These are phyloP conservation scores for Nasturtium officinale DNA, from an alignment of 345 rosid species.

Conservation along the genomic window DNA sequence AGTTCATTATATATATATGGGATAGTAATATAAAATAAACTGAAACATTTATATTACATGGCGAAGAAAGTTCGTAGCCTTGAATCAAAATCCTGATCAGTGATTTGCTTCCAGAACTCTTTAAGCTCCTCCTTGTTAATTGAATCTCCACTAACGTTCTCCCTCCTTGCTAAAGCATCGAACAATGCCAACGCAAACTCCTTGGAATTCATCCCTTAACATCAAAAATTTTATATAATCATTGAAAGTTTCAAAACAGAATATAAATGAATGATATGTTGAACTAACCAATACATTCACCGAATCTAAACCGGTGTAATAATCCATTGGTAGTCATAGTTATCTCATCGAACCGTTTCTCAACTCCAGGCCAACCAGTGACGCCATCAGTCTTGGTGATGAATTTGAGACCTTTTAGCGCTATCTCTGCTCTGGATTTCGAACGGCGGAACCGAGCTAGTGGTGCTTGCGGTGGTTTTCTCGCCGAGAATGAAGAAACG, in stretches of 20 bases:
- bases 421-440: conserved; percentile 60
- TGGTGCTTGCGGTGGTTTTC: conserved; percentile 47
- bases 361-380: conserved; percentile 66
- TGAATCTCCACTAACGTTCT: conserved; percentile 50
- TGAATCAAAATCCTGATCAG: conserved; percentile 67
- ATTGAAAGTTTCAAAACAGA: neutral
- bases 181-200: conserved; percentile 73
- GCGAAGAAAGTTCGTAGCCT: conserved; percentile 77
- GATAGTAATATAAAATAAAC: too few relatives aligned
- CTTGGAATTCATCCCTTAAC: conserved; percentile 70
- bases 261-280: neutral
- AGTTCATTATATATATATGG: neutral
- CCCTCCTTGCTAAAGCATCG: conserved; percentile 59
- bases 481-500: conserved; percentile 37
- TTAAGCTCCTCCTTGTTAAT: conserved; percentile 49
- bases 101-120: conserved; percentile 74
- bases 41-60: conserved; percentile 47
- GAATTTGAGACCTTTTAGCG: conserved; percentile 70
- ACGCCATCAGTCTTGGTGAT: conserved; percentile 67
- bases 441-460: conserved; percentile 49
- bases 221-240: neutral
- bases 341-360: conserved; percentile 57
- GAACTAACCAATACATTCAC: conserved; percentile 69
- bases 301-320: conserved; percentile 58
- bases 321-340: conserved; percentile 48